These are phyloP conservation scores for Calonectria pseudoturangicola DNA, from an alignment of 2,329 filamentous ascomycete species.

Conservation along the genomic window DNA sequence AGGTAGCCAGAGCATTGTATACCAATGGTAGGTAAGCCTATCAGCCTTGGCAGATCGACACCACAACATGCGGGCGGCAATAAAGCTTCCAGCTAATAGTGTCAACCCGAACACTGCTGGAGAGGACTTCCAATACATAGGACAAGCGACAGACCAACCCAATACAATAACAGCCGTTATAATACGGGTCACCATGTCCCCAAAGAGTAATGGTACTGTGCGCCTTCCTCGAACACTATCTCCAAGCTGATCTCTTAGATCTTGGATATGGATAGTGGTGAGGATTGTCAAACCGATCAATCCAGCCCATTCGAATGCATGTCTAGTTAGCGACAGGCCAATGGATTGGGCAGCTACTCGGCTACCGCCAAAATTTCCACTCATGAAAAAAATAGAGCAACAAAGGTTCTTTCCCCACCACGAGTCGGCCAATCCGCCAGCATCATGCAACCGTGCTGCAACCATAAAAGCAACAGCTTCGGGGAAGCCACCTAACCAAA, in stretches of 20 bases:
- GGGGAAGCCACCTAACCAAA: constrained; percentile 16
- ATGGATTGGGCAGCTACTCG: background rate
- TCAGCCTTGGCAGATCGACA: constrained; percentile 9
- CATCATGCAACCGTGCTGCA: background rate
- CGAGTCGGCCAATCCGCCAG: background rate
- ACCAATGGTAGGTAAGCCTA: background rate
- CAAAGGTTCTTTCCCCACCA: constrained; percentile 24
- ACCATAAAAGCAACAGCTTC: constrained; percentile 14
- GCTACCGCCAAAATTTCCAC: background rate
- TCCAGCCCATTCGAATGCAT: background rate
- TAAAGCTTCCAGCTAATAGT: background rate
- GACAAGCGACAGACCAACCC: background rate
- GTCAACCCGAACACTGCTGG: constrained; percentile 4
- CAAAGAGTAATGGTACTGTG: background rate
- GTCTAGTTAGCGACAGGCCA: background rate
- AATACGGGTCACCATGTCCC: background rate
- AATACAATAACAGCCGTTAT: background rate
- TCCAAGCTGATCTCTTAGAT: constrained; percentile 5
- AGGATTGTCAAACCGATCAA: background rate
- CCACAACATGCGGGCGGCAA: background rate
- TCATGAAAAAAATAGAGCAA: background rate
- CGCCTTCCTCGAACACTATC: constrained; percentile 11
- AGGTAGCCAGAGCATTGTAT: constrained; percentile 2
- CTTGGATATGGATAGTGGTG: constrained; percentile 14
- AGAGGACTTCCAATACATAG: background rate